Base-by-base conservation (phyloP, 495 filamentous ascomycete species). In the Neurospora hispaniola region DNA sequence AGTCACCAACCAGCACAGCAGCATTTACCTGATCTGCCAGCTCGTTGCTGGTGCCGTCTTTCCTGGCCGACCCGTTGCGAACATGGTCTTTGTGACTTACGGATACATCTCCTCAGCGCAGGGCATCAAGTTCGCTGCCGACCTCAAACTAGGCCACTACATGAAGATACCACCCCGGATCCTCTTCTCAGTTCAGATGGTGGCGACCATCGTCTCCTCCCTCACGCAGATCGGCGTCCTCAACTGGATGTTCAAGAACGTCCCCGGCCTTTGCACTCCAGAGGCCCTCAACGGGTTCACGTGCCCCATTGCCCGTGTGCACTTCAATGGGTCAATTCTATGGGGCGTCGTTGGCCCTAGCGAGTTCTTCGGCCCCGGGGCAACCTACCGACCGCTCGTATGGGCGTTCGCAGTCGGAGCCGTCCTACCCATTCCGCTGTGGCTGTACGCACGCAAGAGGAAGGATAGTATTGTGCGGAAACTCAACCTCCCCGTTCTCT, bases 101-200 rank as follows among this genome's bases (percentile, higher is more conserved):
- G 92, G 92, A 40, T 90, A 92, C 80, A 94, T 94, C 74, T 91
- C 90, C 2, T 92, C 90, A 2, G 90, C 91, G 6, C 92, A 97
- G 81, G 93, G 93, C 42, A 87, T 97, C 71, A 94, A 94, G 78
- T 96, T 96, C 80, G 89, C 93, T 4, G 88, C 92, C 23, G 93
- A 97, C 78, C 85, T 96, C 71, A 97, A 97, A 79, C 88, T 96
- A 0, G 94, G 94, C 40, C 91, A 95, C 78, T 96, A 97, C 79
- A 95, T 96, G 92, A 96, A 97, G 80, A 94, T 97, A 70, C 93
- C 94, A 20, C 93, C 93, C 0, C 89, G 91, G 14, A 87, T 91
- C 71, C 84, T 97, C 10, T 97, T 96, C 81, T 82, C 83, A 7
- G 91, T 94, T 5, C 94, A 97, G 75, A 90, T 96, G 84, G 85